These are phyloP conservation scores for Waltiozyma sp. DNA, from an alignment of 1,139 yeast genomes.

Conservation along the genomic window DNA sequence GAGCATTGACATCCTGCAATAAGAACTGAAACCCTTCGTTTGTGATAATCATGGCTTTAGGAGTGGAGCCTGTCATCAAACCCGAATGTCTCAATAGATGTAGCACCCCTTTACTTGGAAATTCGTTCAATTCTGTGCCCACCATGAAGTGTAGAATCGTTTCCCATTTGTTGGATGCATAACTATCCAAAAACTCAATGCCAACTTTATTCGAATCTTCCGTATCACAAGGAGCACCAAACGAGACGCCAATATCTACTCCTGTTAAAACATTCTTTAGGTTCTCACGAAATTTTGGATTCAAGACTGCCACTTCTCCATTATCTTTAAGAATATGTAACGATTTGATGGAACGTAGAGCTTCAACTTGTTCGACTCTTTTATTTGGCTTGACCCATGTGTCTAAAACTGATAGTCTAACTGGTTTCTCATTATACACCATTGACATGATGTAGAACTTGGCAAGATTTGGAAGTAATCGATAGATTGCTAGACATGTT, in stretches of 20 bases:
- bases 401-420: conserved; percentile 57
- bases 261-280: conserved; percentile 83
- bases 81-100: conserved; percentile 64
- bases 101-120: conserved; percentile 62
- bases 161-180: conserved; percentile 89
- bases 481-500: conserved; percentile 82
- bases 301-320: conserved; percentile 48
- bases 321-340: conserved; percentile 67
- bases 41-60: conserved; percentile 57
- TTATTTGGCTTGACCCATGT: conserved; percentile 60
- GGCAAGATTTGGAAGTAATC: conserved; percentile 81
- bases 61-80: conserved; percentile 60
- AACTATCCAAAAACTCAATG: conserved; percentile 56
- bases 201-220: conserved; percentile 43
- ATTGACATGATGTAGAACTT: conserved; percentile 82
- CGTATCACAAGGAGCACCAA: conserved; percentile 43
- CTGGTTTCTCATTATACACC: conserved; percentile 71
- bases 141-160: conserved; percentile 95
- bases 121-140: conserved; percentile 61
- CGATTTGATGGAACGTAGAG: conserved; percentile 64
- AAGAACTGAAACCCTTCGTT: conserved; percentile 89
- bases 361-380: conserved; percentile 46
- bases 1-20: conserved; percentile 86
- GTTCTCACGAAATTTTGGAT: conserved; percentile 63
- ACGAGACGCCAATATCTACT: conserved; percentile 38